Base-by-base conservation (phyloP, 495 filamentous ascomycete species). In the Talaromyces stipitatus region DNA sequence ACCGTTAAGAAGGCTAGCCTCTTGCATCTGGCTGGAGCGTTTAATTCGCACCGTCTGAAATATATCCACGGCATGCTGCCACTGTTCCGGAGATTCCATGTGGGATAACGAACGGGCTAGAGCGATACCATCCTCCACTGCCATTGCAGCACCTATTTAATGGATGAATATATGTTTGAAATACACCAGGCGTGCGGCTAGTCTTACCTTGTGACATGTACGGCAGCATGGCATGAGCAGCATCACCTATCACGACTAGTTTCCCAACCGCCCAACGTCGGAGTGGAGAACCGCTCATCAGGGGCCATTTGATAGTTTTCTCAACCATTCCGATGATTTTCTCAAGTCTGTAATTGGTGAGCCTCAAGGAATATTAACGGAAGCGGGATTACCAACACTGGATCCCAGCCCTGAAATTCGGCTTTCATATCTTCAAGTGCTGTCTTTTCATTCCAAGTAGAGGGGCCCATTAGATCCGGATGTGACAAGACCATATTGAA, bases 401-500 rank as follows among this genome's bases (percentile, higher is more conserved):
- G 60, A 60, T 78, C 75, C 74, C 74, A 78, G 6, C 62, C 68
- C 6, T 58, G 14, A 55, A 77, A 79, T n/a, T 76, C 61, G 8
- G 54, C 24, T 32, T 63, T 54, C 74, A 78, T 70, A 26, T 71
- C 69, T 12, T 66, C 30, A 22, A 78, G n/a, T 47, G 62, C 64
- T 33, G 62, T 61, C 48, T 62, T 53, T 63, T 69, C 61, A 64
- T 74, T 61, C 69, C 70, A 70, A 2, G 66, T 73, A 3, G 63
- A 29, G 2, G 71, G 69, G 20, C 78, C 74, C 12, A 64, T 71
- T 14, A 54, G 51, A 27, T 76, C 72, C 20, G 71, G 72, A 63
- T 82, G 78, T 1, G 70, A 75, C 7, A 82, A 67, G 0, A 79
- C 78, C 68, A 80, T 72, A 55, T 82, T 80, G 60, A 79, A 78